Evolutionary conservation across 2,329 filamentous ascomycete species (phyloP), one percentile per base, ranked within the genome.

Genomic region (Cladosporium sp.): DNA sequence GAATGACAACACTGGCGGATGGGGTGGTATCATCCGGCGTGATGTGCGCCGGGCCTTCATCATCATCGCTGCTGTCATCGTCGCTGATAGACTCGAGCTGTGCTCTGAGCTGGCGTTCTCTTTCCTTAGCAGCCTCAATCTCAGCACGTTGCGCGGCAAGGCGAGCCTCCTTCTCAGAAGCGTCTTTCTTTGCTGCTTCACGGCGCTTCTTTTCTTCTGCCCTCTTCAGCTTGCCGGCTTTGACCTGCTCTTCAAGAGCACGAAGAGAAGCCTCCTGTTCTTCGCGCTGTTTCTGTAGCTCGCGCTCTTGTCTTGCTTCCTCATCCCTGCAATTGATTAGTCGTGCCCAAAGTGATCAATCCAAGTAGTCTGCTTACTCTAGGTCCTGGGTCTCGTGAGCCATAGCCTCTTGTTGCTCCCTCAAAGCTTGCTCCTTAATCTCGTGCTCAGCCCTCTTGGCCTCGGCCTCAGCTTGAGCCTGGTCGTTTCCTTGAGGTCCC

Each of bases 201-300:
- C 90, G 93, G 60, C 81, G 85, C 55, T 85, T 88, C 76, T 95
- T 96, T 72, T 96, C 93, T 68, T 98, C 93, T 59, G 94, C 87
- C 70, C 95, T 97, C 76, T 89, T 92, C 46, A 97, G 73, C 73
- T 97, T 98, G 62, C 91, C 89, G 65, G 91, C 88, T 55, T 84
- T 85, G 46, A 97, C 90, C 69, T 96, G 90, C 66, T 97, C 90
- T 69, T 98, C 91, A 7, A 98, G 80, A 13, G 89, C 90, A 65
- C 84, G 88, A 19, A 97, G 78, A 43, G 91, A 88, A 55, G 87
- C 86, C 59, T 86, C 83, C 35, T 91, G 84, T 47, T 86, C 89
- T 61, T 90, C 82, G 48, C 85, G 85, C 69, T 96, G 90, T 58
- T 79, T 82, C 27, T 80, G 82, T 49, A 95, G 78, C 53, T 94